Conservation (phyloP, 306 rosid genomes). For the Canavalia ensiformis region DNA sequence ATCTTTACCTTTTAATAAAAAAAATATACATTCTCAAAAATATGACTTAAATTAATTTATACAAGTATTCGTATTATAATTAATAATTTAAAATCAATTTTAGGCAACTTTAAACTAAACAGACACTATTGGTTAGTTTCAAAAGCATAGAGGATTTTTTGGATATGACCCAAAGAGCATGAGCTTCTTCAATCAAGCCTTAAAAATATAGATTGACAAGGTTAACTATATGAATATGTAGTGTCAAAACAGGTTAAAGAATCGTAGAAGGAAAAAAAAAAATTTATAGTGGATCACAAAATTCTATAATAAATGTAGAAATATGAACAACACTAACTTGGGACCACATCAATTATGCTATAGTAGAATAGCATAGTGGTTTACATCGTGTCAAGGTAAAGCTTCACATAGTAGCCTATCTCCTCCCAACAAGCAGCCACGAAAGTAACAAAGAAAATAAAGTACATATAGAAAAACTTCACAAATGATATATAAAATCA, state of each 20-base stretch:
- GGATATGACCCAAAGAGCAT: too few relatives aligned
- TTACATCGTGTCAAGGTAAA: slow-evolving; percentile 30
- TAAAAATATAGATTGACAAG: not conserved
- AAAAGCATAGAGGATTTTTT: too few relatives aligned
- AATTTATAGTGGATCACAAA: slow-evolving; percentile 39
- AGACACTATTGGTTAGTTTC: too few relatives aligned
- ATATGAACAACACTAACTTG: slow-evolving; percentile 43
- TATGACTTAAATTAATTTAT: too few relatives aligned
- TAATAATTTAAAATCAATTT: too few relatives aligned
- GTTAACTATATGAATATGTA: not conserved
- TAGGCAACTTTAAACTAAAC: too few relatives aligned
- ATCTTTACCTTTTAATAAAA: too few relatives aligned
- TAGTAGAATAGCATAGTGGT: slow-evolving; percentile 15
- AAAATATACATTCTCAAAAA: too few relatives aligned
- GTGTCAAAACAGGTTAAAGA: slow-evolving; percentile 24
- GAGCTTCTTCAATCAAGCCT: too few relatives aligned
- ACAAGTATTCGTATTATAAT: too few relatives aligned
- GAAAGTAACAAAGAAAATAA: slow-evolving; percentile 6
- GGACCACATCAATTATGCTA: slow-evolving; percentile 36
- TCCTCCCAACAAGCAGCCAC: slow-evolving; percentile 6
- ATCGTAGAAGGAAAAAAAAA: slow-evolving; percentile 7
- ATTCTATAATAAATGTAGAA: slow-evolving; percentile 48
- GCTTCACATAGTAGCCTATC: slow-evolving; percentile 25
- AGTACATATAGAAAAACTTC: slow-evolving; percentile 20
- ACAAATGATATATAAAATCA: slow-evolving; percentile 49